These are phyloP conservation scores for Blastobotrys mokoenaii DNA, from an alignment of 805 yeast genomes.

Conservation along the genomic window DNA sequence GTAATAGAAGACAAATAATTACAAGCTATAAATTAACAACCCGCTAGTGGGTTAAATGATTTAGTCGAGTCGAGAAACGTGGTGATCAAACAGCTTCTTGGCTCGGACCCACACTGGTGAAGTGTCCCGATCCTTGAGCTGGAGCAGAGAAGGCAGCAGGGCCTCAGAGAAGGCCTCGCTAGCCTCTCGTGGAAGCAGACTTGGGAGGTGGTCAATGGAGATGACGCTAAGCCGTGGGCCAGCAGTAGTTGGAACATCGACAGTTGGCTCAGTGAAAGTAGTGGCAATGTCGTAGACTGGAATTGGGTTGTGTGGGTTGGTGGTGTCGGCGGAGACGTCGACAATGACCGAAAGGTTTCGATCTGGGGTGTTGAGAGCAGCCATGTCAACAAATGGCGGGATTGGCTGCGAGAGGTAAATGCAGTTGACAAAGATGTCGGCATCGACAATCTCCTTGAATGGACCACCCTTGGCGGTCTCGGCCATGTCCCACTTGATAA, in stretches of 20 bases:
- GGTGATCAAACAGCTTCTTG: constrained; percentile 70
- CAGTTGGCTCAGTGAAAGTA: constrained; percentile 86
- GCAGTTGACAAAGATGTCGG: constrained; percentile 92
- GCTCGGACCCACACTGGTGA: constrained; percentile 94
- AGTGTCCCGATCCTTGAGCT: constrained; percentile 69
- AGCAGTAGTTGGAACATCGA: constrained; percentile 60
- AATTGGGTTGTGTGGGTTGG: constrained; percentile 96
- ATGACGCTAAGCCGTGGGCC: constrained; percentile 88
- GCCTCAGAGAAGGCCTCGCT: constrained; percentile 86
- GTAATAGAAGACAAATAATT: not conserved
- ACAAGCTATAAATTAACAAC: not conserved
- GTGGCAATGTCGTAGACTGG: constrained; percentile 91
- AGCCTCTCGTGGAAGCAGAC: constrained; percentile 93
- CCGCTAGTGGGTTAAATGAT: too few species aligned
- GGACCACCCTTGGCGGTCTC: constrained; percentile 98
- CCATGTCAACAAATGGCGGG: constrained; percentile 77
- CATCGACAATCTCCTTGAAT: constrained; percentile 76
- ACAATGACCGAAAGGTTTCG: constrained; percentile 88
- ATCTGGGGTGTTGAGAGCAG: constrained; percentile 50
- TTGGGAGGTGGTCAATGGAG: constrained; percentile 94
- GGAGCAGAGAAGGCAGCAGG: constrained; percentile 79
- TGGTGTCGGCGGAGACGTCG: constrained; percentile 97
- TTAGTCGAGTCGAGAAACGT: constrained; percentile 57
- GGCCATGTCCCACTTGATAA: constrained; percentile 91
- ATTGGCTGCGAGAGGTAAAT: constrained; percentile 90